Conservation (phyloP, 2,329 filamentous ascomycete genomes). For the Colletotrichum sp. region DNA sequence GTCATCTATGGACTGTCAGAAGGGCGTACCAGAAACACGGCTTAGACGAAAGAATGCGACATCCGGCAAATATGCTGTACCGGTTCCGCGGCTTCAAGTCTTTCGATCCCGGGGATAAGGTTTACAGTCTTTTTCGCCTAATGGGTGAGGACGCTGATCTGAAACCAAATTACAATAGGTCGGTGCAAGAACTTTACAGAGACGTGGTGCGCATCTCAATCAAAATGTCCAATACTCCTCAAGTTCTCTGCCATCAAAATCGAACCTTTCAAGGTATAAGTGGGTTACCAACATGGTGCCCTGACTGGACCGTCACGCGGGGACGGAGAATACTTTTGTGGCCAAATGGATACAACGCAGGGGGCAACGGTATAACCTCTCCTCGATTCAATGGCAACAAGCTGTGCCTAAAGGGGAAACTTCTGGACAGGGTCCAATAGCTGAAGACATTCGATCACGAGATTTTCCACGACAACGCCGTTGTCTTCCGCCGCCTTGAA, state of each 20-base stretch:
- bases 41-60: not conserved
- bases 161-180: not conserved
- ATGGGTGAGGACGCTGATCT: not conserved
- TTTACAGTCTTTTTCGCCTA: not conserved
- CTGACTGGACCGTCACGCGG: not conserved
- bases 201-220: not conserved
- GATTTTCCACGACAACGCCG: accelerated
- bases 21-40: not conserved
- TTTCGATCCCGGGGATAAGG: not conserved
- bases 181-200: accelerated
- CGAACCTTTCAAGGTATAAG: not conserved
- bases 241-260: not conserved
- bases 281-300: accelerated
- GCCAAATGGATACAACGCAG: accelerated
- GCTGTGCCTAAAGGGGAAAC: accelerated
- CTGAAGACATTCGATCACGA: accelerated
- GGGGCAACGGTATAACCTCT: not conserved
- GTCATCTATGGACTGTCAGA: not conserved
- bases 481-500: not conserved
- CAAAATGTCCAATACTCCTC: accelerated
- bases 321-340: not conserved
- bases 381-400: accelerated
- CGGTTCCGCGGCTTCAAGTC: not conserved
- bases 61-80: not conserved
- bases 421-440: accelerated